Evolutionary conservation across 2,329 filamentous ascomycete genomes (phyloP).

Genomic region (Claviceps pusilla): DNA sequence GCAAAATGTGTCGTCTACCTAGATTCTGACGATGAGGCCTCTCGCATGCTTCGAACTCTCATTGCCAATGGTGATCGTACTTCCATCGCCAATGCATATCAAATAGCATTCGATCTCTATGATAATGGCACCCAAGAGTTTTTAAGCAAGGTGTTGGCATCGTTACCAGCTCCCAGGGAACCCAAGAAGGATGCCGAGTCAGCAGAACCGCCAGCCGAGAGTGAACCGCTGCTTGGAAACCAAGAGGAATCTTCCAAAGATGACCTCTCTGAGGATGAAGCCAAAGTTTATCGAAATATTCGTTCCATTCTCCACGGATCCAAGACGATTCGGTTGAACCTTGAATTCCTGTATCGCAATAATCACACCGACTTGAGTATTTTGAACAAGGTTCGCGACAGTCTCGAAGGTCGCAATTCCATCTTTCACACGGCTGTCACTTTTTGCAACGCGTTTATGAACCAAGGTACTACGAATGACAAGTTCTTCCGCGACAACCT

Average conservation of each 20-base stretch:
- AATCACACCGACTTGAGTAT: constrained; percentile 87
- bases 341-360: constrained; percentile 92
- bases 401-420: constrained; percentile 85
- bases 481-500: constrained; percentile 97
- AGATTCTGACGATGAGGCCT: constrained; percentile 80
- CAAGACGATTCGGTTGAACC: constrained; percentile 84
- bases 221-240: constrained; percentile 32
- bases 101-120: constrained; percentile 95
- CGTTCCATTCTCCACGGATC: constrained; percentile 65
- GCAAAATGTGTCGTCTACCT: constrained; percentile 95
- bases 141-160: constrained; percentile 71
- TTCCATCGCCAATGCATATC: constrained; percentile 77
- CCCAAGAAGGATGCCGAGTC: constrained; percentile 31
- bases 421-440: constrained; percentile 98
- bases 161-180: constrained; percentile 46
- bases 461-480: constrained; percentile 93
- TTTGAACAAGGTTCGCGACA: constrained; percentile 91
- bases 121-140: constrained; percentile 99
- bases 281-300: constrained; percentile 47
- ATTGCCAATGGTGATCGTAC: constrained; percentile 64
- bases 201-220: constrained; percentile 28
- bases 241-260: constrained; percentile 41
- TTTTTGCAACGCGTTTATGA: constrained; percentile 98
- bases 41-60: constrained; percentile 67
- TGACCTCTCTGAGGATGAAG: constrained; percentile 34